Evolutionary conservation across 73 alveolate species (phyloP), one percentile per base, ranked within the genome.

Genomic region (Blepharisma japonicum): DNA sequence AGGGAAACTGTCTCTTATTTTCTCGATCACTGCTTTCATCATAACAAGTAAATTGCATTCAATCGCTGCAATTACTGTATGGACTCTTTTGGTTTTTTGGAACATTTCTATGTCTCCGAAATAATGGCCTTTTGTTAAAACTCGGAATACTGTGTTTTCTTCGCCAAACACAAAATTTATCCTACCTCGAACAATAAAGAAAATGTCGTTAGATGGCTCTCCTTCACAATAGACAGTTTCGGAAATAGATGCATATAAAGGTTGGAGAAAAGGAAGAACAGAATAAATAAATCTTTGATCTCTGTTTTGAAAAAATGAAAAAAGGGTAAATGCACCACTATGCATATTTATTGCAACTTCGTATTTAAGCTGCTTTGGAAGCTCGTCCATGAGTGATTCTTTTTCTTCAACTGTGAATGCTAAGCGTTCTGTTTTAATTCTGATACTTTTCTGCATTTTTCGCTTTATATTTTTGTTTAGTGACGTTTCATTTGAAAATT

Each of bases 341-440:
- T 85, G 88, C 89, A 91, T 85, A 32, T 77, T 80, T 46, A 79
- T 70, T 18, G 95, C 88, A 49, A 95, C 79, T 68, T 95, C 99
- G 25, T 89, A 82, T 71, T 93, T 86, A 77, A 95, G 86, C 56
- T 85, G 84, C 55, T 87, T 84, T 20, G 99, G 99, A 14, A 95
- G 90, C 55, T 94, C 97, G 20, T 93, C 88, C n/a, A 81, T 46
- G 11, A 70, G 56, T 38, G 56, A 72, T 9, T 70, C 66, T 47
- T 70, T 70, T 18, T 70, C 68, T 47, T 70, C 55, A 11, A 39
- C 32, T 48, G 11, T 45, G 45, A 70, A 70, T 45, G 80, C 21
- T 7, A 70, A 11, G 32, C 11, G 11, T 9, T 70, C 66, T 45
- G 80, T 45, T 45, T 18, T 18, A 39, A 45, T 7, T 9, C 66